Evolutionary conservation across 164 flowering plant species (phyloP), one percentile per base, ranked within the genome.

Genomic region (Magnolia changhungtana): DNA sequence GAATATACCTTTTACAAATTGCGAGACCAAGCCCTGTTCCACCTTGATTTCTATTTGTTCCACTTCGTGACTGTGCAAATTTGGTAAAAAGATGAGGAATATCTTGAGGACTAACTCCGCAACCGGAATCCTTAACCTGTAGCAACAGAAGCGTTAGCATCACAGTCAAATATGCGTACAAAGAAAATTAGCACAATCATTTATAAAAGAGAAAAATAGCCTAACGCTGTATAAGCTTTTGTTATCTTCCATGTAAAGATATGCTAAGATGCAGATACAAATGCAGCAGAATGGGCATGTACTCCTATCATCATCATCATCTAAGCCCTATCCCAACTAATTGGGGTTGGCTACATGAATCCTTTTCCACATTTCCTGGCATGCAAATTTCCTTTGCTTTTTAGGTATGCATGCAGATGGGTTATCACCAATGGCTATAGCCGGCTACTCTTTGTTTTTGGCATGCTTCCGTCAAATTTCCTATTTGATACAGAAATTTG

Each of bases 41-140:
- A 52, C 79, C 76, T 67, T 74, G 84, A 21, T 50, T 81, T 76
- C 82, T 78, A 71, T 63, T 78, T 8, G 89, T 74, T 77, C 81
- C 85, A 80, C 68, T 79, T 79, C 68, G 84, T 20, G 82, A 77
- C 68, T 85, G 84, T 55, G 81, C 27, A 77, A 88, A 92, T 73
- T 81, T 89, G 58, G 90, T 89, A 69, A 89, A 91, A 64, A 89
- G 67, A 75, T 61, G 81, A 3, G 90, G 89, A 75, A 85, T 76
- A 29, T 89, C 92, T 68, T 83, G 89, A 61, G 88, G 86, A 59
- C 49, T 80, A 71, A 91, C 77, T 21, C 96, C 96, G 71, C 90
- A 83, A 23, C 94, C 93, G 75, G 92, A 78, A 78, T 90, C 96
- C 81, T 83, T 86, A 52, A 91, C 87, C 96, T 90, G 88, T 80